Base-by-base conservation (phyloP, 306 rosid genomes). In the Hippophae tibetana region DNA sequence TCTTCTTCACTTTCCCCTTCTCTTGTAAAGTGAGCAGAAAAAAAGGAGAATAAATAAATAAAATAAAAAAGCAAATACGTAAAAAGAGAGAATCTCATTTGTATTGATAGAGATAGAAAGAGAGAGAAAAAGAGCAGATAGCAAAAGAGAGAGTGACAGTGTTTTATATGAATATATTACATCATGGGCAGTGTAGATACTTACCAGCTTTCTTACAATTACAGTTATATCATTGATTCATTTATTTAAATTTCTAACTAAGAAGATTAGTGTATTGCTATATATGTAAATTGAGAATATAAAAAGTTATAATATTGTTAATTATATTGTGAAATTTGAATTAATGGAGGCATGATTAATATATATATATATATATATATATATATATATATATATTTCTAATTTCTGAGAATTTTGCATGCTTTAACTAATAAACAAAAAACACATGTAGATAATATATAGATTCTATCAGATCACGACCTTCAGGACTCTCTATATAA, bases 161-260 rank as follows among this genome's bases (percentile, higher is more conserved):
- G 63, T 60, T 46, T 52, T 63, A 60, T 31, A 31, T 31, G 38
- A 31, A 31, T 31, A 31, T 31, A 31, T 31, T 2, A 31, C 5
- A 0, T 31, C 5, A 31, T 31, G 38, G 38, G 38, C 38, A 31
- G 38, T 31, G 38, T 31, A 31, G 38, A 31, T 31, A 31, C 38
- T 31, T 31, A 4, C 38, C 38, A 31, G 38, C 38, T 31, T 31
- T 31, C 69, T 31, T 76, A 73, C 75, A 72, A 76, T 77, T 75
- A 78, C 88, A 69, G 66, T 74, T 67, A 63, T 74, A 82, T 90
- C 81, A 86, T 90, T 84, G 84, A 84, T 64, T 42, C 82, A 77
- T 74, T 75, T 81, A 84, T 86, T 80, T 31, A 31, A 77, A 74
- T 61, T 54, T 67, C 72, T 72, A 57, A 82, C 60, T 57, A 65